A percentile compares a stretch with the other conserved stretches of the same genome.
Conservation (phyloP, 495 filamentous ascomycete genomes). For the Penicillium desertorum region DNA sequence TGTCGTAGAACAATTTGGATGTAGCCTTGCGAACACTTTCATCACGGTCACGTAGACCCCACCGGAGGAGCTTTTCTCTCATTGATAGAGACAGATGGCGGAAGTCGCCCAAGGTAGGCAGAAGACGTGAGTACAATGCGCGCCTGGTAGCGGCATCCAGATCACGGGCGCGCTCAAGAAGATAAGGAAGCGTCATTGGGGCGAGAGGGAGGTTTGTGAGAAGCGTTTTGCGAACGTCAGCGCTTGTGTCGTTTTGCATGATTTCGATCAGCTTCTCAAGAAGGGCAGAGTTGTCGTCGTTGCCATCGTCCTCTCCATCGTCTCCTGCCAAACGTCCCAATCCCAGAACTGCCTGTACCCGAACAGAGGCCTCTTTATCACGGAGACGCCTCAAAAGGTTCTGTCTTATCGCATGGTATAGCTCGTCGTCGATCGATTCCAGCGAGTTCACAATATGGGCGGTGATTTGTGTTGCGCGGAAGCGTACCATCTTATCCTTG, state of each 20-base stretch:
- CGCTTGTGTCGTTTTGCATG: constrained; percentile 90
- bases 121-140: constrained; percentile 80
- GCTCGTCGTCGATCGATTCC: constrained; percentile 82
- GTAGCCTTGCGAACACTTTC: constrained; percentile 93
- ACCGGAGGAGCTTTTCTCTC: constrained; percentile 92
- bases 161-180: constrained; percentile 89
- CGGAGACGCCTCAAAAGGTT: constrained; percentile 79
- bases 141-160: constrained; percentile 78
- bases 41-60: constrained; percentile 92
- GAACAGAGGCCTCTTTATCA: constrained; percentile 89
- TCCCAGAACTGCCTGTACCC: constrained; percentile 91
- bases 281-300: constrained; percentile 66
- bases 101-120: constrained; percentile 93
- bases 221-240: constrained; percentile 84
- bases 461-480: constrained; percentile 83
- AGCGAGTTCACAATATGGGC: constrained; percentile 87
- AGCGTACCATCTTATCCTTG: constrained; percentile 91
- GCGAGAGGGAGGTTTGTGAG: constrained; percentile 85
- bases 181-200: constrained; percentile 78
- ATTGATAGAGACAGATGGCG: constrained; percentile 92
- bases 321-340: constrained; percentile 82
- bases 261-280: constrained; percentile 84
- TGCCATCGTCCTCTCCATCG: constrained; percentile 67
- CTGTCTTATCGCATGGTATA: constrained; percentile 75
- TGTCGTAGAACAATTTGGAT: constrained; percentile 82